Evolutionary conservation across 2,329 filamentous ascomycete genomes (phyloP).

Genomic region (Botrytis squamosa): DNA sequence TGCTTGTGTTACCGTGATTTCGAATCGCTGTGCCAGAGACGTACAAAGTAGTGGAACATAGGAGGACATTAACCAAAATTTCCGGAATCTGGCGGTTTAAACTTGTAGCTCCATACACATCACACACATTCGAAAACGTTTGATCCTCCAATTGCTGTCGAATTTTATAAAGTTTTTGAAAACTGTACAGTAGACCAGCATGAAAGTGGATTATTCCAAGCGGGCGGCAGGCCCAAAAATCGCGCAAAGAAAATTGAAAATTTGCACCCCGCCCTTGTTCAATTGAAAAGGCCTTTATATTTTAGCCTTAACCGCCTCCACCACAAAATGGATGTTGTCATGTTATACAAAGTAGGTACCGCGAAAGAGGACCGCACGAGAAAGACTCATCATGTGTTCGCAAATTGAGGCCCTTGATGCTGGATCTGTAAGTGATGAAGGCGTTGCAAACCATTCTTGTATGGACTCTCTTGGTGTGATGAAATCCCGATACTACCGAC

Average conservation of each 20-base stretch:
- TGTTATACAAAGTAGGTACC: slow-evolving; percentile 14
- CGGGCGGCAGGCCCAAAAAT: neutral
- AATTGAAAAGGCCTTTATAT: slow-evolving; percentile 5
- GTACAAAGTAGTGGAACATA: slow-evolving; percentile 16
- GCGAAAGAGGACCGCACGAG: neutral
- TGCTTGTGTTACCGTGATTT: slow-evolving; percentile 10
- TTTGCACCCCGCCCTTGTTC: slow-evolving; percentile 7
- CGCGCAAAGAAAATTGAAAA: slow-evolving; percentile 10
- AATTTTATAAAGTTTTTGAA: neutral
- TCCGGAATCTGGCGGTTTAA: slow-evolving; percentile 8
- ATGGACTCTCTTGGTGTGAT: slow-evolving; percentile 17
- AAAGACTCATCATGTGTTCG: slow-evolving; percentile 19
- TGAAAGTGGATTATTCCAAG: slow-evolving; percentile 9
- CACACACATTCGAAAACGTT: neutral
- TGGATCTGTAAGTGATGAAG: slow-evolving; percentile 9
- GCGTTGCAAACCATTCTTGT: neutral
- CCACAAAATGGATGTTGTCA: neutral
- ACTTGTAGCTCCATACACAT: neutral
- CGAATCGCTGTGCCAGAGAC: neutral
- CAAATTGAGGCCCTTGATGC: neutral
- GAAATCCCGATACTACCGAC: neutral
- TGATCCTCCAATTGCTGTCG: neutral
- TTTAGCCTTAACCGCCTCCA: slow-evolving; percentile 8
- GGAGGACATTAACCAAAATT: slow-evolving; percentile 7
- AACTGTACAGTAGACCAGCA: neutral